A percentile compares a stretch with the other conserved stretches of the same genome.
These are phyloP conservation scores for Sporothrix humicola DNA, from an alignment of 2,329 filamentous ascomycete species.

Conservation along the genomic window DNA sequence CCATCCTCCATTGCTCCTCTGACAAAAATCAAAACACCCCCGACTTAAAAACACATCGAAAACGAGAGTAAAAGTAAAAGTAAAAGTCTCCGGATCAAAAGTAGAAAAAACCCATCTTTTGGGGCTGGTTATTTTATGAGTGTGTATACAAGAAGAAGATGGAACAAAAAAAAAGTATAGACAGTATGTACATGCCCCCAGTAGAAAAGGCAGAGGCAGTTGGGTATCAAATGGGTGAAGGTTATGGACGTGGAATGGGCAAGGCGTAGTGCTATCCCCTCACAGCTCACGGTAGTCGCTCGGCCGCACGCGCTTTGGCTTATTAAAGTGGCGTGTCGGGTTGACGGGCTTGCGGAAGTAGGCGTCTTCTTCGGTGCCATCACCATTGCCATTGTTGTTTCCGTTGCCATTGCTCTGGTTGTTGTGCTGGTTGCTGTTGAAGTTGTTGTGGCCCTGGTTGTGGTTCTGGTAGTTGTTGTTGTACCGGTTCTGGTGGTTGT, in stretches of 20 bases:
- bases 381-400: conserved; percentile 41
- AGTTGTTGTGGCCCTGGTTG: not conserved
- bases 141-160: not conserved
- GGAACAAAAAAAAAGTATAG: not conserved
- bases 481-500: conserved; percentile 29
- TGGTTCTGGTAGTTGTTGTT: conserved; percentile 32
- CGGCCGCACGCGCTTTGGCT: conserved; percentile 77
- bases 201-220: not conserved
- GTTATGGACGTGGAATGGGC: not conserved
- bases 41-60: not conserved
- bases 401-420: conserved; percentile 1
- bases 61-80: not conserved
- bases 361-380: conserved; percentile 78
- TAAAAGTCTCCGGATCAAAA: not conserved
- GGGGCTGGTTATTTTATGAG: not conserved
- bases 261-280: conserved; percentile 34
- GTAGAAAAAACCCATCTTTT: not conserved
- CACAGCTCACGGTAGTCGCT: conserved; percentile 89
- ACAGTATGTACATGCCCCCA: conserved; percentile 10
- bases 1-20: not conserved
- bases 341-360: conserved; percentile 98
- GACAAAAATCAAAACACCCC: not conserved
- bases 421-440: conserved; percentile 13
- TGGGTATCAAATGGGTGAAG: conserved; percentile 6
- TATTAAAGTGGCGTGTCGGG: conserved; percentile 84